phyloP scores from a whole-genome alignment of 2,329 filamentous ascomycete genomes.

The Pseudocercospora ulei region DNA sequence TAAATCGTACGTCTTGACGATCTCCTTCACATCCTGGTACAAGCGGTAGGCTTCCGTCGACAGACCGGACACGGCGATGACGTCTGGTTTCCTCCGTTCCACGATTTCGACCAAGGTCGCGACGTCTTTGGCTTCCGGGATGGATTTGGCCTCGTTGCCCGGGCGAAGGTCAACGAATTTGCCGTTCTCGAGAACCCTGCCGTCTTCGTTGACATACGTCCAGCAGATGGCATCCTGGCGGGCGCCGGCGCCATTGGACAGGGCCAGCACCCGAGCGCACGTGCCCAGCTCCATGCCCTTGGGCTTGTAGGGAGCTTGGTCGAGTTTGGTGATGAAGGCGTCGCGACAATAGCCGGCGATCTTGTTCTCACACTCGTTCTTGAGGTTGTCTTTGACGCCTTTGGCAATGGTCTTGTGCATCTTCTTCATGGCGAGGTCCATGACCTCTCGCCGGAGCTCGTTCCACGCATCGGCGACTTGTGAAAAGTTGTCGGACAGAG shows the following conservation, averaged over 20 bases:
- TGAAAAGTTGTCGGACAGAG: slow-evolving; percentile 90
- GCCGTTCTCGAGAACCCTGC: slow-evolving; percentile 77
- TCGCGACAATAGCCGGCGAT: slow-evolving; percentile 81
- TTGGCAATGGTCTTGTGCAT: slow-evolving; percentile 76
- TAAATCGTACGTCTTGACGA: slow-evolving; percentile 68
- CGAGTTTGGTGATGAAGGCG: slow-evolving; percentile 77
- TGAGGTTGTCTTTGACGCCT: slow-evolving; percentile 87
- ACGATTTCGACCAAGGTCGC: slow-evolving; percentile 70
- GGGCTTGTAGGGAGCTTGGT: slow-evolving; percentile 92
- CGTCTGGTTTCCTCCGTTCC: slow-evolving; percentile 71
- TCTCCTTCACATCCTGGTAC: slow-evolving; percentile 66
- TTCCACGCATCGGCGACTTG: slow-evolving; percentile 95
- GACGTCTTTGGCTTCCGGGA: slow-evolving; percentile 55
- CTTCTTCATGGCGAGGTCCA: slow-evolving; percentile 71
- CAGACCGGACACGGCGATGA: slow-evolving; percentile 81
- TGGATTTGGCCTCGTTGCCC: slow-evolving; percentile 55
- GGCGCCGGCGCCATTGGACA: slow-evolving; percentile 77
- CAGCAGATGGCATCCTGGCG: slow-evolving; percentile 74
- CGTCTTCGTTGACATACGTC: slow-evolving; percentile 89
- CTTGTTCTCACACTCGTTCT: slow-evolving; percentile 86
- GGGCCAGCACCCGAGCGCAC: slow-evolving; percentile 70
- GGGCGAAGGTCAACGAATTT: slow-evolving; percentile 69
- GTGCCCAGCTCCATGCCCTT: slow-evolving; percentile 86
- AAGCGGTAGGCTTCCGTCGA: slow-evolving; percentile 77
- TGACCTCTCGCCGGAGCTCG: slow-evolving; percentile 68